Percentiles rank a stretch among this genome's conserved stretches.
phyloP scores from a whole-genome alignment of 1,284 basidiomycete species.

The Thelephora terrestris region DNA sequence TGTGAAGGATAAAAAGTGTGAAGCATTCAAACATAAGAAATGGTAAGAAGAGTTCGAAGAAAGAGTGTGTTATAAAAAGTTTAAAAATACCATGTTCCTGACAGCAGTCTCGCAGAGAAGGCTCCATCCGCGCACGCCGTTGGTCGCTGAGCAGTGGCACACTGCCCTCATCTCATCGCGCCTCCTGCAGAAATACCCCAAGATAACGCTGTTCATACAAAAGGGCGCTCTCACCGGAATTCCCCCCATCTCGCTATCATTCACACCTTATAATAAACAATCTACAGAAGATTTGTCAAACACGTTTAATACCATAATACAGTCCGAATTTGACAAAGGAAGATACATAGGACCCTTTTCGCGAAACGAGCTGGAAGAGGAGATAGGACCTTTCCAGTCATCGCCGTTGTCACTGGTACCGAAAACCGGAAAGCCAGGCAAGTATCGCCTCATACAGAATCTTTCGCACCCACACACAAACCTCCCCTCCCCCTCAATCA shows the following conservation, averaged over 20 bases:
- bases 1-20: too few species aligned
- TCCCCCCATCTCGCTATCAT: constrained; percentile 13
- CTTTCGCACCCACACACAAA: constrained; percentile 23
- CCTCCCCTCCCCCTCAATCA: not conserved
- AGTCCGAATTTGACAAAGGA: constrained; percentile 15
- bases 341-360: constrained; percentile 26
- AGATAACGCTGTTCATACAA: constrained; percentile 6
- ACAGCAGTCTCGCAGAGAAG: constrained; percentile 13
- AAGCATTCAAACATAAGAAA: too few species aligned
- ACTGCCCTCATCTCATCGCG: constrained; percentile 7
- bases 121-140: constrained; percentile 7
- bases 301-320: constrained; percentile 12
- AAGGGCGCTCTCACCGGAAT: constrained; percentile 19
- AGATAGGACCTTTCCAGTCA: constrained; percentile 29
- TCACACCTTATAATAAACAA: constrained; percentile 19
- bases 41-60: too few species aligned
- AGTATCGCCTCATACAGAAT: constrained; percentile 26
- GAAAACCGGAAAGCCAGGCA: constrained; percentile 16
- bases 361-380: constrained; percentile 13
- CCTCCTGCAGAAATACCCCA: constrained; percentile 14
- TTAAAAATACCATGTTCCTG: too few species aligned
- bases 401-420: constrained; percentile 27
- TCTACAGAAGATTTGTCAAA: constrained; percentile 7
- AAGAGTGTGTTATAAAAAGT: too few species aligned
- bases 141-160: constrained; percentile 14